Base-by-base conservation (phyloP, 257 asterid genomes). In the Nicotiana sylvestris region DNA sequence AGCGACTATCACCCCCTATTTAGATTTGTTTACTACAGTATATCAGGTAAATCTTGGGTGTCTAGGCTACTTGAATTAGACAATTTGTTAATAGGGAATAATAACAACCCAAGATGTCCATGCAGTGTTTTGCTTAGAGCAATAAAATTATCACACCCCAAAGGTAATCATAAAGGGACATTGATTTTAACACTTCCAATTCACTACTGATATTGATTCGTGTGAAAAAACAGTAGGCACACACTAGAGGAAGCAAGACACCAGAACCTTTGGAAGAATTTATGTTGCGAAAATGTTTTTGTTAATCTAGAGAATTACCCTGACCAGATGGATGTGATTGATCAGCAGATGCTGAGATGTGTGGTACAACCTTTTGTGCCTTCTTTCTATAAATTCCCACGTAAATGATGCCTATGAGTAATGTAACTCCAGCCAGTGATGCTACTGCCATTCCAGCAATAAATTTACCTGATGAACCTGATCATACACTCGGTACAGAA, bases 401-500 rank as follows among this genome's bases (percentile, higher is more conserved):
- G 78, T 86, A 92, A 56, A 92, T 68, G 82, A 89, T 88, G 81
- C 89, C 94, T 68, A 89, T 86, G 70, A 87, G 37, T 64, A 94
- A 83, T 66, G 87, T 78, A 4, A 84, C 76, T 74, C 89, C 93
- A 49, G 77, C 89, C 46, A 90, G 39, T 77, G 57, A 85, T 30
- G 89, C 95, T 66, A 92, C 85, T 29, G 83, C 77, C 86, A 94
- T 88, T 77, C 93, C 97, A 83, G 94, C 98, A 80, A 92, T 89
- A 72, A 86, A 91, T 86, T 93, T 95, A 84, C 89, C 81, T n/a
- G 94, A 76, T 74, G 92, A 87, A 74, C 99, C 99, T 95, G 93
- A 82, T 81, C 51, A 81, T 70, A 82, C 57, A 58, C 76, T 80
- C 82, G 43, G 43, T 12, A 12, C n/a, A 6, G 9, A 58, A 76